Evolutionary conservation across 441 rosid genomes (phyloP).

Genomic region (Arabidopsis lyrata): DNA sequence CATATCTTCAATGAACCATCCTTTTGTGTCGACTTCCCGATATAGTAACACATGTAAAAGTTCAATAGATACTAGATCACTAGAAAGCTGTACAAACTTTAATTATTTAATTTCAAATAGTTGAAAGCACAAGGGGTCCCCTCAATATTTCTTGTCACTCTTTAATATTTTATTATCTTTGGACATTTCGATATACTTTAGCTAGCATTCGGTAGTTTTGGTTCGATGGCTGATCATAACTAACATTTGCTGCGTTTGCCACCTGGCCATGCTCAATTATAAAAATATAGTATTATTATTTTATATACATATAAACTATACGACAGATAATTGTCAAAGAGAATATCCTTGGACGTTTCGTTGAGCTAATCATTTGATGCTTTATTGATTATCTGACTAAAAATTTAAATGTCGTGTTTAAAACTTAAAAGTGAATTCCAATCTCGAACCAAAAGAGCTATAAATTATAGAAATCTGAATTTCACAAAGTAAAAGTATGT

Average conservation of each 20-base stretch:
- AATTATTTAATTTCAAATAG: constrained; percentile 27
- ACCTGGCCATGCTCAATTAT: constrained; percentile 17
- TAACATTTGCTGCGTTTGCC: constrained; percentile 33
- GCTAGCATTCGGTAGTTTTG: constrained; percentile 29
- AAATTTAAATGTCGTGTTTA: background rate
- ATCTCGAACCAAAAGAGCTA: constrained; percentile 2
- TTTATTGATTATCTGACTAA: constrained; percentile 6
- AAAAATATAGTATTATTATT: background rate
- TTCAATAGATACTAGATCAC: constrained; percentile 4
- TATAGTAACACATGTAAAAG: constrained; percentile 36
- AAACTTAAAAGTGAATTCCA: background rate
- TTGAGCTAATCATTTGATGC: constrained; percentile 39
- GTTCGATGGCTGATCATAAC: constrained; percentile 31
- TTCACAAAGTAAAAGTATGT: background rate
- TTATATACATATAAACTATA: constrained; percentile 9
- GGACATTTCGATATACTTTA: constrained; percentile 2
- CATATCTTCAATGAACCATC: background rate
- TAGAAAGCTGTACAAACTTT: constrained; percentile 16
- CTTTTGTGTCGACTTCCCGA: constrained; percentile 22
- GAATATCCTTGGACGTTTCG: constrained; percentile 39
- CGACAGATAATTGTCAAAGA: constrained; percentile 23
- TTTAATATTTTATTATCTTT: constrained; percentile 9
- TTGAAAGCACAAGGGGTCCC: constrained; percentile 44
- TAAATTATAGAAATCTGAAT: background rate
- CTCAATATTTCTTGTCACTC: constrained; percentile 29